These are phyloP conservation scores for Colletotrichum truncatum DNA, from an alignment of 2,329 filamentous ascomycete species.

Conservation along the genomic window DNA sequence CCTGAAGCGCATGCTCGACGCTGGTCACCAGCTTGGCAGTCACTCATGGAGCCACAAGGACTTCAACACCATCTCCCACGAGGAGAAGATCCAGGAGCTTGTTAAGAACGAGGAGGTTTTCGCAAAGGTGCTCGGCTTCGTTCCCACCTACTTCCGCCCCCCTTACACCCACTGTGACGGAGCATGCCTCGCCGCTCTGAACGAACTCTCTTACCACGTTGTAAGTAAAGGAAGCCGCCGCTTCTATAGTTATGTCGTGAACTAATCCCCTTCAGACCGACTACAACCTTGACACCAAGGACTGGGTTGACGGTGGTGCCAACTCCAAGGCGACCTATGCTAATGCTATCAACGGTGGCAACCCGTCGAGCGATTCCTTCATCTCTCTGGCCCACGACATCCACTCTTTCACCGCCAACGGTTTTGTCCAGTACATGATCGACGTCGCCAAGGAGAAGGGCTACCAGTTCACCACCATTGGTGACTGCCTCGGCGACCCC, in stretches of 20 bases:
- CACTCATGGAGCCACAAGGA: slow-evolving; percentile 60
- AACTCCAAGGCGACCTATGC: slow-evolving; percentile 38
- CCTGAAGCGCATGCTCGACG: slow-evolving; percentile 52
- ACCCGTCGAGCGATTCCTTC: slow-evolving; percentile 34
- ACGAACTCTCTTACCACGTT: slow-evolving; percentile 44
- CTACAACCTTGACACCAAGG: slow-evolving; percentile 43
- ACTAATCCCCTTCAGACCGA: slow-evolving; percentile 28
- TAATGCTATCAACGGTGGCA: slow-evolving; percentile 34
- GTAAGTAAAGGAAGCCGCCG: slow-evolving; percentile 33
- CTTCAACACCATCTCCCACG: slow-evolving; percentile 44
- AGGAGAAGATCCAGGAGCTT: slow-evolving; percentile 49
- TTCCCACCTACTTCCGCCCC: slow-evolving; percentile 58
- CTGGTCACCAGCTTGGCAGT: slow-evolving; percentile 57
- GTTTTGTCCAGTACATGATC: slow-evolving; percentile 55
- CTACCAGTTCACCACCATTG: slow-evolving; percentile 54
- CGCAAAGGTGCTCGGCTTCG: slow-evolving; percentile 50
- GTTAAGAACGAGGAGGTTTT: slow-evolving; percentile 55
- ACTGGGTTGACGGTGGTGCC: slow-evolving; percentile 40
- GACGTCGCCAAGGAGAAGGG: slow-evolving; percentile 45
- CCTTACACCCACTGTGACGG: slow-evolving; percentile 42
- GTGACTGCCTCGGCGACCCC: slow-evolving; percentile 56
- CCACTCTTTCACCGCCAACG: slow-evolving; percentile 52
- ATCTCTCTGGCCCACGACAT: slow-evolving; percentile 53
- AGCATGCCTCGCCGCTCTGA: slow-evolving; percentile 36
- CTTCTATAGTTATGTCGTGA: rapidly evolving